Base-by-base conservation (phyloP, 2,329 filamentous ascomycete species). In the Bipolaris oryzae region DNA sequence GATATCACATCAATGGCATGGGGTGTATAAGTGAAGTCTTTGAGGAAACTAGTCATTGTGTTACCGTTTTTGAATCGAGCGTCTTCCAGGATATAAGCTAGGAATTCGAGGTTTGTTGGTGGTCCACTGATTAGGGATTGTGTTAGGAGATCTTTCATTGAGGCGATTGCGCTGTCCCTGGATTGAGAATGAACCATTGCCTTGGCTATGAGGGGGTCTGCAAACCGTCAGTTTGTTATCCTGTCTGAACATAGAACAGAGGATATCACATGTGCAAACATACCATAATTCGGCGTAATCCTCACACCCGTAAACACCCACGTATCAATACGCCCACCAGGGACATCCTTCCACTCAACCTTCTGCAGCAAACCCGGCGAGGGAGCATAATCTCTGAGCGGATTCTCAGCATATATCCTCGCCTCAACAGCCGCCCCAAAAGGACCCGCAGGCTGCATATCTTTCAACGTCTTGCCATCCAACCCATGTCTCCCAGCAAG, bases 231-330 rank as follows among this genome's bases (percentile, higher is more conserved):
- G 45, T 20, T 41, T 21, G 2, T 7, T 0, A 7, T 21, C 3
- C 33, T 31, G 1, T 9, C 1, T n/a, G 1, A 0, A 47, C 15
- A 13, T 34, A 15, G 15, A 18, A n/a, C 4, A 31, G 7, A 44
- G 21, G 9, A 33, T 31, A 5, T 31, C 28, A 31, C 10, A 13
- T 11, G 37, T 20, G 16, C 37, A 7, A 7, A 33, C 55, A n/a
- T 50, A 57, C 55, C 84, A 50, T 87, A 88, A 55, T 84, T 79
- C 1, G 85, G 80, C 5, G 83, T 83, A 37, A 89, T 78, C 3
- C 78, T 80, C 2, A 82, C 81, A 5, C 86, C 86, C 1, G 81
- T 81, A 51, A 82, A 79, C 1, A 88, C 79, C 86, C 86, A 89
- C 0, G 85, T 88, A 62, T 89, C 87, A 23, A 89, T 80, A 4